Evolutionary conservation across 768 basidiomycete species (phyloP).

Genomic region (Naematelia aurantialba): DNA sequence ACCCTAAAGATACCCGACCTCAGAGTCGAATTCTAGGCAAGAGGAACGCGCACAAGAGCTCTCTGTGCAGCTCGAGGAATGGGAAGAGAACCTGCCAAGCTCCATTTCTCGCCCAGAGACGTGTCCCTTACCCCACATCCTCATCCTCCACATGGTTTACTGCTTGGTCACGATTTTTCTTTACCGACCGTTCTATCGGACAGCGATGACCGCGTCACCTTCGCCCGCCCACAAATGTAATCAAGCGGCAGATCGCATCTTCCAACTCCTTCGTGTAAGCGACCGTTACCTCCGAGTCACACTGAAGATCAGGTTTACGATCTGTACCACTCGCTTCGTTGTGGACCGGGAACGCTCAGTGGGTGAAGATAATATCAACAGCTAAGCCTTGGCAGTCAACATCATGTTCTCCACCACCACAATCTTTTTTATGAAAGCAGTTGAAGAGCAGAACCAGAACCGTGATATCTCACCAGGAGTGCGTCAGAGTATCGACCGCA

Average conservation of each 20-base stretch:
- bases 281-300: background rate
- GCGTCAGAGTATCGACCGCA: background rate
- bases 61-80: constrained; percentile 1
- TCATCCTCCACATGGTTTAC: constrained; percentile 9
- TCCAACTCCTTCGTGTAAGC: constrained; percentile 4
- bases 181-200: constrained; percentile 9
- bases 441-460: background rate
- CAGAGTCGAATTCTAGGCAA: background rate
- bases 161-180: constrained; percentile 5
- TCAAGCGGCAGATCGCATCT: constrained; percentile 2
- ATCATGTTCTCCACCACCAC: constrained; percentile 7
- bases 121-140: constrained; percentile 7
- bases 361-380: background rate
- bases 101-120: background rate
- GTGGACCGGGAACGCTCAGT: constrained; percentile 5
- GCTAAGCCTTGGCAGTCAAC: constrained; percentile 7
- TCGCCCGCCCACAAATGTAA: constrained; percentile 5
- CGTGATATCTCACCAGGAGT: background rate
- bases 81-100: background rate
- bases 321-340: constrained; percentile 7
- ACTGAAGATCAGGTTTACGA: constrained; percentile 5
- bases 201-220: background rate
- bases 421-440: constrained; percentile 6
- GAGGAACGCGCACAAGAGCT: background rate
- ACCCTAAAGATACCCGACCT: constrained; percentile 2